These are phyloP conservation scores for Strobilomyces confusus DNA, from an alignment of 768 basidiomycete genomes.

Conservation along the genomic window DNA sequence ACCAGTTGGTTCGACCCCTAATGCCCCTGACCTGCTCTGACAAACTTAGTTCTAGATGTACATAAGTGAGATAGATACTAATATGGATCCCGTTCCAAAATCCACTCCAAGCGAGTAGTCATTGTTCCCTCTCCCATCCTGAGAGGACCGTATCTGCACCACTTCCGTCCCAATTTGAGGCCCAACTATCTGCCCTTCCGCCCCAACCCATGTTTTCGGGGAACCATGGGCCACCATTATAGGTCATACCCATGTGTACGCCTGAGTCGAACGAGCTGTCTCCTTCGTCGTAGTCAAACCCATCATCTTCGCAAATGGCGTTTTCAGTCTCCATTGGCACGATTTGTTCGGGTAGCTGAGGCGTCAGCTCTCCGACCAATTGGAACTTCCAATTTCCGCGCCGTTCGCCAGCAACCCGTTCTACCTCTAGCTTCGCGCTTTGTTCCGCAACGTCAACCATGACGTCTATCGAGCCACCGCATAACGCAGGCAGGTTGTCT, in stretches of 20 bases:
- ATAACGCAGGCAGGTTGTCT: conserved; percentile 32
- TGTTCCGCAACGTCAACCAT: conserved; percentile 25
- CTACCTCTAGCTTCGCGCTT: conserved; percentile 23
- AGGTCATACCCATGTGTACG: conserved; percentile 14
- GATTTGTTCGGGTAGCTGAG: conserved; percentile 3
- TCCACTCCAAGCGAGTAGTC: not conserved
- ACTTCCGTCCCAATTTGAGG: not conserved
- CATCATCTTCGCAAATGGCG: conserved; percentile 20
- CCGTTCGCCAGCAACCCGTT: conserved; percentile 15
- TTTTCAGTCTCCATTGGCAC: conserved; percentile 8
- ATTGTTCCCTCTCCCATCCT: conserved; percentile 1
- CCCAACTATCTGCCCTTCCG: conserved; percentile 9
- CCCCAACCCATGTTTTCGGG: conserved; percentile 13
- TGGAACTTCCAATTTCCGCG: conserved; percentile 30
- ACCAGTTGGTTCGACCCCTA: conserved; percentile 17
- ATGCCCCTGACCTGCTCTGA: conserved; percentile 1
- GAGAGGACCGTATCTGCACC: not conserved
- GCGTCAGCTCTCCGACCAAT: conserved; percentile 21
- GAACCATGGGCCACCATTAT: conserved; percentile 1
- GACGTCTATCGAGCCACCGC: conserved; percentile 33
- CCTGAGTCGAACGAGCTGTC: conserved; percentile 29
- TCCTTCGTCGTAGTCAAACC: conserved; percentile 14
- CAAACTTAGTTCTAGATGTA: conserved; percentile 18
- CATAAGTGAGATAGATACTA: conserved; percentile 23
- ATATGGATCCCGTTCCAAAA: conserved; percentile 9